Percentiles rank a stretch among this genome's conserved stretches.
Evolutionary conservation across 2,329 filamentous ascomycete genomes (phyloP).

Genomic region (Trichophyton verrucosum): DNA sequence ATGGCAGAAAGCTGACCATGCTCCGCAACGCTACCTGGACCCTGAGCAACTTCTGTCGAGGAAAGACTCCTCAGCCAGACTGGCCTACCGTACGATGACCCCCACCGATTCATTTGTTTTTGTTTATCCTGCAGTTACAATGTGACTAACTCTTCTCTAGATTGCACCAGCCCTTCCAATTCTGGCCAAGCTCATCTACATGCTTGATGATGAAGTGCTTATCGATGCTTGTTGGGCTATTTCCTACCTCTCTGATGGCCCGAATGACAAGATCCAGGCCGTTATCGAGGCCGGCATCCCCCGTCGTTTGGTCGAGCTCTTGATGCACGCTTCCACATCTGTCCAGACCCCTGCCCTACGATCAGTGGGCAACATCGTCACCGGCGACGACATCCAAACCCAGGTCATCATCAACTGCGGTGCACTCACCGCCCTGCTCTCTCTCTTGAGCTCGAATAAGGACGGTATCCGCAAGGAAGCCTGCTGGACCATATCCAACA

Average conservation of each 20-base stretch:
- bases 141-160: conserved; percentile 35
- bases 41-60: conserved; percentile 98
- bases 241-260: conserved; percentile 92
- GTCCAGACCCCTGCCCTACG: conserved; percentile 95
- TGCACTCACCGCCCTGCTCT: conserved; percentile 79
- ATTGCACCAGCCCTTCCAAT: conserved; percentile 91
- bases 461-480: conserved; percentile 98
- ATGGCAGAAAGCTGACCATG: conserved; percentile 99
- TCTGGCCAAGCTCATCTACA: conserved; percentile 94
- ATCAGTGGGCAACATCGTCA: conserved; percentile 97
- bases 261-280: conserved; percentile 98
- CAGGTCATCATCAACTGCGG: conserved; percentile 99
- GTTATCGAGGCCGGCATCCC: conserved; percentile 98
- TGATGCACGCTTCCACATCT: conserved; percentile 96
- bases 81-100: conserved; percentile 73
- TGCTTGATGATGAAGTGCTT: conserved; percentile 91
- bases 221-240: conserved; percentile 99
- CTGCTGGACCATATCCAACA: conserved; percentile 99
- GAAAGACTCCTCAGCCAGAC: conserved; percentile 96
- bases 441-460: conserved; percentile 90
- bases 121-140: conserved; percentile 14
- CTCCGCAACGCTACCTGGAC: conserved; percentile 98
- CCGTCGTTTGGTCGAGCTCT: conserved; percentile 84
- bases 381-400: conserved; percentile 94
- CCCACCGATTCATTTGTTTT: conserved; percentile 3